These are phyloP conservation scores for Aspergillus sp. DNA, from an alignment of 2,329 filamentous ascomycete species.

Conservation along the genomic window DNA sequence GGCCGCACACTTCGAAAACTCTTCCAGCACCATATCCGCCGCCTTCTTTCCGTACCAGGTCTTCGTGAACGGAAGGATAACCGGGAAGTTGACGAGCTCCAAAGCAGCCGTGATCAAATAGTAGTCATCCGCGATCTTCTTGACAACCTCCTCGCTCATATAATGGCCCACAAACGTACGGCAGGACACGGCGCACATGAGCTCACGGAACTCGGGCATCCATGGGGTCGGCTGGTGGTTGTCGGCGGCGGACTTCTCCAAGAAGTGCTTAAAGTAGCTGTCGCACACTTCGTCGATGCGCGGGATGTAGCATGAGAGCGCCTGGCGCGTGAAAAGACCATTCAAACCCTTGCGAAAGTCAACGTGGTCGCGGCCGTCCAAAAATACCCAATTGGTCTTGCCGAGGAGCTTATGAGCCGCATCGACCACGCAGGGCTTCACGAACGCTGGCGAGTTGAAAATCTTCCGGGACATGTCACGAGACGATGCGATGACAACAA, in stretches of 20 bases:
- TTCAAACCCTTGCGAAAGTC: slow-evolving; percentile 97
- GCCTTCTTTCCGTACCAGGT: slow-evolving; percentile 97
- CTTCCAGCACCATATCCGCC: slow-evolving; percentile 78
- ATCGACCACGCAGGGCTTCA: slow-evolving; percentile 95
- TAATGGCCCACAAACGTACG: slow-evolving; percentile 97
- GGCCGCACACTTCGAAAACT: slow-evolving; percentile 83
- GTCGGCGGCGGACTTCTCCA: slow-evolving; percentile 63
- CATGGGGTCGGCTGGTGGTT: slow-evolving; percentile 69
- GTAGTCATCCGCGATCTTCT: slow-evolving; percentile 93
- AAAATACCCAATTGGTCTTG: slow-evolving; percentile 89
- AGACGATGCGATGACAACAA: slow-evolving; percentile 91
- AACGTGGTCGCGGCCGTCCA: slow-evolving; percentile 89
- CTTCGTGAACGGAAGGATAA: slow-evolving; percentile 90
- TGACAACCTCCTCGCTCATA: slow-evolving; percentile 78
- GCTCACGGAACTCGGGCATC: slow-evolving; percentile 85
- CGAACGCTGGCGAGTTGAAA: slow-evolving; percentile 84
- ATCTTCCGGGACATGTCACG: slow-evolving; percentile 94
- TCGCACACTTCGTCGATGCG: slow-evolving; percentile 89
- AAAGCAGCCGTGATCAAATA: slow-evolving; percentile 92
- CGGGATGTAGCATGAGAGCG: slow-evolving; percentile 79
- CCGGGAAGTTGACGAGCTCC: slow-evolving; percentile 95
- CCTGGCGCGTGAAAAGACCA: slow-evolving; percentile 82
- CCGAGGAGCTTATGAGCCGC: slow-evolving; percentile 88
- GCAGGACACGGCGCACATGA: slow-evolving; percentile 91
- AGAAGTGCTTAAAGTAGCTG: slow-evolving; percentile 70